A percentile compares a stretch with the other conserved stretches of the same genome.
Evolutionary conservation across 352 stramenopile species (phyloP).

Genomic region (Phytophthora palmivora): DNA sequence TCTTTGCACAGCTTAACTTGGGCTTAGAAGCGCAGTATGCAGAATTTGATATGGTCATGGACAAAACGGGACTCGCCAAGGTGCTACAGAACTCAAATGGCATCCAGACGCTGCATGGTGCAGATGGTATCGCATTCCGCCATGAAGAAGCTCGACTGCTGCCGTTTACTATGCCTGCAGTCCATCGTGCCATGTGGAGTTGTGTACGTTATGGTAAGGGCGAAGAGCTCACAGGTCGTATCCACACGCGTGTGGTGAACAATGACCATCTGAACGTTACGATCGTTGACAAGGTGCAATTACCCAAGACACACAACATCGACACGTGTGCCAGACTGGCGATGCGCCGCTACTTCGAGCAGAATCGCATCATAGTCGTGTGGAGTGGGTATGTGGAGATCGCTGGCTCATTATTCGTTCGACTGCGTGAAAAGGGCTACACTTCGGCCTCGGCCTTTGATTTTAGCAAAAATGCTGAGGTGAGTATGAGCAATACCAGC

Average conservation of each 20-base stretch:
- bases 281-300: slow-evolving; percentile 32
- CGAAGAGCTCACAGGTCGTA: slow-evolving; percentile 19
- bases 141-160: slow-evolving; percentile 34
- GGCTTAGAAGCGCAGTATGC: slow-evolving; percentile 32
- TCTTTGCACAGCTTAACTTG: slow-evolving; percentile 28
- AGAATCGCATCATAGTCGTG: slow-evolving; percentile 31
- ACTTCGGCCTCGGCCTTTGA: slow-evolving; percentile 18
- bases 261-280: slow-evolving; percentile 39
- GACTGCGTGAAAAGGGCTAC: slow-evolving; percentile 46
- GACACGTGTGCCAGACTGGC: slow-evolving; percentile 26
- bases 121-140: slow-evolving; percentile 11
- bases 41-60: slow-evolving; percentile 25
- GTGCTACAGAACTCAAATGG: slow-evolving; percentile 15
- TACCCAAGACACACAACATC: slow-evolving; percentile 27
- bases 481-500: not conserved
- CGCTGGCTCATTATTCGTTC: slow-evolving; percentile 37
- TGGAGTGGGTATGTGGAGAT: slow-evolving; percentile 49
- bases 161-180: slow-evolving; percentile 35
- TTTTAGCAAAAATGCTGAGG: slow-evolving; percentile 15
- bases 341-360: slow-evolving; percentile 35
- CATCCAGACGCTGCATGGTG: slow-evolving; percentile 18
- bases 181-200: slow-evolving; percentile 37
- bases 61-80: slow-evolving; percentile 2
- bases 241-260: slow-evolving; percentile 26
- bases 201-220: slow-evolving; percentile 23